phyloP scores from a whole-genome alignment of 2,329 filamentous ascomycete genomes.

The Aspergillus floridensis region DNA sequence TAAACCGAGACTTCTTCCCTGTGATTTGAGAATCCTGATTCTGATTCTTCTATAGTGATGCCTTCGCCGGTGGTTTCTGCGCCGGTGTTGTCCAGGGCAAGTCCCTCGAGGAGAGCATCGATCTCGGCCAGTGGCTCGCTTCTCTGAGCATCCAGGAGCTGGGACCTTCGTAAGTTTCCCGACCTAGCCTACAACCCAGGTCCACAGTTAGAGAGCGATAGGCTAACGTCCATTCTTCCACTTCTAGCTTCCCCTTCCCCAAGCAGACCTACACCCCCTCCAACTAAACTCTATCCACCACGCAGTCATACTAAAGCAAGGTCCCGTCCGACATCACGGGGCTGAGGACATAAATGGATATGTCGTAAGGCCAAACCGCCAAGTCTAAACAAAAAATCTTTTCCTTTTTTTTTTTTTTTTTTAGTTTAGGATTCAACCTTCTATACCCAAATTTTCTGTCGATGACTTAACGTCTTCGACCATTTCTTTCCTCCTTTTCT shows the following conservation, averaged over 20 bases:
- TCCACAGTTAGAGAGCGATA: not conserved
- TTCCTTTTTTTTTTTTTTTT: constrained; percentile 13
- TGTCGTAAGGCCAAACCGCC: not conserved
- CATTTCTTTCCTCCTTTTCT: constrained; percentile 12
- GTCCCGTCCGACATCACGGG: not conserved
- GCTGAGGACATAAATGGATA: not conserved
- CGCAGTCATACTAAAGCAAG: constrained; percentile 4
- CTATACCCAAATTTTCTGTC: constrained; percentile 35
- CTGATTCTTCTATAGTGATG: constrained; percentile 59
- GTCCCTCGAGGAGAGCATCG: constrained; percentile 71
- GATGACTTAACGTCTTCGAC: constrained; percentile 30
- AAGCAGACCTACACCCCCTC: constrained; percentile 70
- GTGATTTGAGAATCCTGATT: not conserved
- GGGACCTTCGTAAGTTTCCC: constrained; percentile 79
- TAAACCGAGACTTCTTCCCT: constrained; percentile 3
- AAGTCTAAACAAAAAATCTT: constrained; percentile 8
- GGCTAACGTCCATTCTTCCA: constrained; percentile 18
- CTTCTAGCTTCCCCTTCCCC: constrained; percentile 70
- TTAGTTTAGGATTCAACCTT: constrained; percentile 42
- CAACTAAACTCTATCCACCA: constrained; percentile 23
- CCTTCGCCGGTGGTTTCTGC: constrained; percentile 90
- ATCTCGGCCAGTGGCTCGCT: constrained; percentile 96
- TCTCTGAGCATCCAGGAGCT: constrained; percentile 91
- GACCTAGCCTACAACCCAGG: not conserved
- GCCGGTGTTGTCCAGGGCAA: constrained; percentile 87